A percentile compares a stretch with the other conserved stretches of the same genome.
phyloP scores from a whole-genome alignment of 2,329 filamentous ascomycete genomes.

The Venturia asperata region DNA sequence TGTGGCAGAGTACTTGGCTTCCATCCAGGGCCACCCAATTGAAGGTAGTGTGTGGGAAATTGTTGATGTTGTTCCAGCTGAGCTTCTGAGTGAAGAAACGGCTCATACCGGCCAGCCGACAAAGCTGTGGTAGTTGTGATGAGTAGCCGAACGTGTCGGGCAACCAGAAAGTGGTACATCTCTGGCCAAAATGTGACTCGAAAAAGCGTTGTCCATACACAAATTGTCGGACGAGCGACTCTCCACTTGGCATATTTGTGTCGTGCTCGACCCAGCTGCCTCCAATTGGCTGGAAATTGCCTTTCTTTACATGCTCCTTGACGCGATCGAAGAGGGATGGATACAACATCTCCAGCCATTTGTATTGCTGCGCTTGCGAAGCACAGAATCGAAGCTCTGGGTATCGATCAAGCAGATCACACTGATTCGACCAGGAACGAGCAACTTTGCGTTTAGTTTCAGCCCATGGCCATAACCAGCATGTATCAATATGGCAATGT shows the following conservation, averaged over 20 bases:
- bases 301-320: conserved; percentile 82
- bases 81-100: conserved; percentile 97
- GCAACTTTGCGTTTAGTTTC: conserved; percentile 97
- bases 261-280: conserved; percentile 99
- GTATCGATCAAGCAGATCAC: conserved; percentile 89
- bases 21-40: conserved; percentile 97
- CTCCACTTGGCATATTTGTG: conserved; percentile 92
- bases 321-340: conserved; percentile 84
- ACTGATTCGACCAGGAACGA: conserved; percentile 94
- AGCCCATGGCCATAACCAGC: conserved; percentile 97
- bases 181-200: conserved; percentile 81
- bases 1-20: conserved; percentile 94
- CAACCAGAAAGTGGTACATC: conserved; percentile 91
- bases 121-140: conserved; percentile 86
- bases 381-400: conserved; percentile 88
- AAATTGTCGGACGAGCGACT: conserved; percentile 90
- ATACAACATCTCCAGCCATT: conserved; percentile 89
- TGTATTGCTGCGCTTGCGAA: conserved; percentile 95
- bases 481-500: conserved; percentile 96
- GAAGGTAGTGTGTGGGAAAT: conserved; percentile 96
- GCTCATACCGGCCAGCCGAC: conserved; percentile 88
- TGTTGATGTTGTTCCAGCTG: conserved; percentile 99
- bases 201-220: conserved; percentile 94
- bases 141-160: conserved; percentile 98
- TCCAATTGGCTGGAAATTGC: conserved; percentile 88